Percentiles rank a stretch among this genome's conserved stretches.
Conservation (phyloP, 2,329 filamentous ascomycete genomes). For the Diaporthe longicolla region DNA sequence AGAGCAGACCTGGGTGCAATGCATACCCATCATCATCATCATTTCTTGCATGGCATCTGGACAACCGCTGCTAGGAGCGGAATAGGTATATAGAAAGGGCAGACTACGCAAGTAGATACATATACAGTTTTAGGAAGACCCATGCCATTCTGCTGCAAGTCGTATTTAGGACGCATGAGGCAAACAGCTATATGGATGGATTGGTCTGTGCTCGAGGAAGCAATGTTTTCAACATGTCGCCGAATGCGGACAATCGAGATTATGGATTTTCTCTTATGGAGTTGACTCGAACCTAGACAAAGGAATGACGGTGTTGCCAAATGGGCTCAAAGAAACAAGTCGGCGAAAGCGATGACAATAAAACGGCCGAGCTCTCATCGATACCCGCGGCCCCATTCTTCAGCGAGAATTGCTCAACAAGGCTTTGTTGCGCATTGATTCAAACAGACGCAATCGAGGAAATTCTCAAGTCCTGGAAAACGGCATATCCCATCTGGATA, state of each 20-base stretch:
- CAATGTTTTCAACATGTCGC: background rate
- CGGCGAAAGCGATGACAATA: background rate
- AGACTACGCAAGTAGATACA: background rate
- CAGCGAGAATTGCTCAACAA: background rate
- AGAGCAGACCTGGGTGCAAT: background rate
- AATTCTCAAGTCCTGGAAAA: background rate
- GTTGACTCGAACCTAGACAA: background rate
- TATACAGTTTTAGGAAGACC: background rate
- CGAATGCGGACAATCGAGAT: slow-evolving; percentile 5
- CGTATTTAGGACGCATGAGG: background rate
- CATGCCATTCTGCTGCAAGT: background rate
- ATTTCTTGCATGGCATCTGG: background rate
- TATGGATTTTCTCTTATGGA: background rate
- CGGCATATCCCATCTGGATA: too few species aligned
- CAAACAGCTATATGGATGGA: background rate
- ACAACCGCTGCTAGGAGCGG: background rate
- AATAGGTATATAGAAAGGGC: background rate
- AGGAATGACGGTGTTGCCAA: background rate
- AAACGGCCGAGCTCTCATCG: background rate
- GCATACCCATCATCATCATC: background rate
- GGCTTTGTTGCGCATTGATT: background rate
- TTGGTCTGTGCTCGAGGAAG: too few species aligned
- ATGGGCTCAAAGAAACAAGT: background rate
- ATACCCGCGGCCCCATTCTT: background rate
- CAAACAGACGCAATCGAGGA: background rate